Evolutionary conservation across 208 protist species (phyloP).

Genomic region (Leishmania major): DNA sequence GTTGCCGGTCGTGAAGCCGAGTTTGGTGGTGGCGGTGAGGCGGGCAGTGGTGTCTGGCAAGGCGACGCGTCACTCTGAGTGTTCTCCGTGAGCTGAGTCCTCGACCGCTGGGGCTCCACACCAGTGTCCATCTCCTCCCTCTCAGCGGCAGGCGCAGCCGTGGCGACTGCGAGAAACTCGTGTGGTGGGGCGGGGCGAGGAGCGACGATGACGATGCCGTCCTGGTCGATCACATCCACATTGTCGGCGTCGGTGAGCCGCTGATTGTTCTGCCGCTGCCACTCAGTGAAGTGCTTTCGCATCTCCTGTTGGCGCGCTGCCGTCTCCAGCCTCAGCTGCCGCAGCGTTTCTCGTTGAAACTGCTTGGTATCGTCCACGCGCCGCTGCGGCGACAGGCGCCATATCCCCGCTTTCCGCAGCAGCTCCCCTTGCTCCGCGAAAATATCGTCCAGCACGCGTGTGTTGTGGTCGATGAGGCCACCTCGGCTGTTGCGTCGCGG

Average conservation of each 20-base stretch:
- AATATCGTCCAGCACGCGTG: conserved; percentile 34
- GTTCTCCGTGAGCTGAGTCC: not conserved
- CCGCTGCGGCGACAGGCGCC: conserved; percentile 15
- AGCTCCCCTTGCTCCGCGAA: conserved; percentile 30
- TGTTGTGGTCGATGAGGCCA: conserved; percentile 36
- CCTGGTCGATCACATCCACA: conserved; percentile 41
- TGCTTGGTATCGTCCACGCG: conserved; percentile 22
- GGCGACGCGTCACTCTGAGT: not conserved
- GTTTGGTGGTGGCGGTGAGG: conserved; percentile 6
- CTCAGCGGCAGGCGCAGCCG: not conserved
- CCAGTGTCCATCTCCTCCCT: not conserved
- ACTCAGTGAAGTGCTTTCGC: conserved; percentile 42
- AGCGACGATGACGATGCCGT: conserved; percentile 54
- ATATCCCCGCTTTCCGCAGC: not conserved
- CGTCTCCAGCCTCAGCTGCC: conserved; percentile 26
- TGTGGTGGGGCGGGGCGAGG: conserved; percentile 25
- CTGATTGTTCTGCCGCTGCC: conserved; percentile 48
- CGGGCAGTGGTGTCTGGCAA: not conserved
- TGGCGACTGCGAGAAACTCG: not conserved
- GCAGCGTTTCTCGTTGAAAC: conserved; percentile 18
- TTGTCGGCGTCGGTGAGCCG: conserved; percentile 41
- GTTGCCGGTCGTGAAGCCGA: not conserved
- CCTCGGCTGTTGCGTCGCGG: conserved; percentile 12
- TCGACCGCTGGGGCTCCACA: not conserved
- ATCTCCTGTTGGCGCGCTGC: conserved; percentile 39